Evolutionary conservation across 176 grass and related monocot species (phyloP), one percentile per base, ranked within the genome.

Genomic region (Oryza nivara): DNA sequence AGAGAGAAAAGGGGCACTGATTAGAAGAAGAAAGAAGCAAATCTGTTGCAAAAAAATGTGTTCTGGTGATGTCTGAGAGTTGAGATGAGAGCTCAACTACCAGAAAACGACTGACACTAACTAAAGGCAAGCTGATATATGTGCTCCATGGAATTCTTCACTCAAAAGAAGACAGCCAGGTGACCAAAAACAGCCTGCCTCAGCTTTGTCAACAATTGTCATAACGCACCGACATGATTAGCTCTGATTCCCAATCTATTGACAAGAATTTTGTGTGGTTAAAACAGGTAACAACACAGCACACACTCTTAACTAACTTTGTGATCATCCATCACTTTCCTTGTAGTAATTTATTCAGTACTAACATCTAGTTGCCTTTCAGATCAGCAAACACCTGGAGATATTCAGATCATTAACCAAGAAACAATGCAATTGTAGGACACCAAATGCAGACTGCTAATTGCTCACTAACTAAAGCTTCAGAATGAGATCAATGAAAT

Each of bases 151-250:
- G 16, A 56, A 56, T 56, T 56, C 51, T 9, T 61, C 20, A 9
- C 20, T 61, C 19, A 22, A 61, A 22, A 61, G 56, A 61, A 61
- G 1, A 61, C 7, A 72, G 0, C 2, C 22, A 65, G 83, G 60
- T 85, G 60, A 14, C 72, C 72, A 67, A 86, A 86, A 82, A 67
- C 23, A 83, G 81, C 78, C 35, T 28, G 67, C 45, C 38, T 56
- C 45, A 51, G n/a, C 54, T 26, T 78, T 68, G 35, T 65, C 32
- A 10, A 26, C 36, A 17, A 47, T 36, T 32, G 28, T 38, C 5
- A 72, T 49, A 67, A 66, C 51, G 65, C 67, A 82, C 83, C 83
- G 88, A 86, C 83, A 82, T 67, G 6, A 72, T 65, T 46, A 81
- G 44, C 36, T 11, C 52, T 69, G 19, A 32, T 40, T 43, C 48